Conservation (phyloP, 2,329 filamentous ascomycete genomes). For the Scedosporium aurantiacum region DNA sequence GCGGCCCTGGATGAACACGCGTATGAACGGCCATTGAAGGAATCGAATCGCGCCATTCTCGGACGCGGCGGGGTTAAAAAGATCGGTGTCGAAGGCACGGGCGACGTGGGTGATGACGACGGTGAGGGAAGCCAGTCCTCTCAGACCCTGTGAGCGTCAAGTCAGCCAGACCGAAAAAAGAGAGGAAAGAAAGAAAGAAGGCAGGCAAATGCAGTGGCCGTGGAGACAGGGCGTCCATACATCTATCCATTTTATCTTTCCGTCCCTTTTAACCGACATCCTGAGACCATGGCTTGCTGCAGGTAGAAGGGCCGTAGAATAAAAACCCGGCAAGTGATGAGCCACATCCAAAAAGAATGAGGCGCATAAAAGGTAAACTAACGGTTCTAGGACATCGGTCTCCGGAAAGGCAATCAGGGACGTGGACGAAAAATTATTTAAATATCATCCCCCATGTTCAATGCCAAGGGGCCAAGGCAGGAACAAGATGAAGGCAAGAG, state of each 20-base stretch:
- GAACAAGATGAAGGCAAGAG: too few relatives aligned
- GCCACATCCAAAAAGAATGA: too few relatives aligned
- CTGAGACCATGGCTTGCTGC: too few relatives aligned
- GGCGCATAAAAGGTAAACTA: too few relatives aligned
- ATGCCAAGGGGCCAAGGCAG: too few relatives aligned
- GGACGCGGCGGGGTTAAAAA: slow-evolving; percentile 34
- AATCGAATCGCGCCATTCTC: slow-evolving; percentile 33
- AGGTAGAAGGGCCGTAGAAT: too few relatives aligned
- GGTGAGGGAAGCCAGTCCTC: slow-evolving; percentile 41
- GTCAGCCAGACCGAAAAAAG: background rate
- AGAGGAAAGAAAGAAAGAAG: slow-evolving; percentile 11
- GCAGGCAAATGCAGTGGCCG: too few relatives aligned
- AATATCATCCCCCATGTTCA: too few relatives aligned
- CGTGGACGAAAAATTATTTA: too few relatives aligned
- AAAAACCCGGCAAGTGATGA: too few relatives aligned
- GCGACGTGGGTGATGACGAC: slow-evolving; percentile 43
- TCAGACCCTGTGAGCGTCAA: slow-evolving; percentile 32
- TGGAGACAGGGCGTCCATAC: slow-evolving; percentile 23
- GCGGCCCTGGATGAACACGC: slow-evolving; percentile 49
- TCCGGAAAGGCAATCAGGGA: too few relatives aligned
- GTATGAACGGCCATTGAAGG: slow-evolving; percentile 47
- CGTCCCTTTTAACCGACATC: slow-evolving; percentile 32
- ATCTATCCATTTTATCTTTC: slow-evolving; percentile 50
- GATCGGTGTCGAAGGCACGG: slow-evolving; percentile 36
- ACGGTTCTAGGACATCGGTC: too few relatives aligned